A percentile compares a stretch with the other conserved stretches of the same genome.
phyloP scores from a whole-genome alignment of 768 basidiomycete species.

The Hortiboletus flavorubellus region DNA sequence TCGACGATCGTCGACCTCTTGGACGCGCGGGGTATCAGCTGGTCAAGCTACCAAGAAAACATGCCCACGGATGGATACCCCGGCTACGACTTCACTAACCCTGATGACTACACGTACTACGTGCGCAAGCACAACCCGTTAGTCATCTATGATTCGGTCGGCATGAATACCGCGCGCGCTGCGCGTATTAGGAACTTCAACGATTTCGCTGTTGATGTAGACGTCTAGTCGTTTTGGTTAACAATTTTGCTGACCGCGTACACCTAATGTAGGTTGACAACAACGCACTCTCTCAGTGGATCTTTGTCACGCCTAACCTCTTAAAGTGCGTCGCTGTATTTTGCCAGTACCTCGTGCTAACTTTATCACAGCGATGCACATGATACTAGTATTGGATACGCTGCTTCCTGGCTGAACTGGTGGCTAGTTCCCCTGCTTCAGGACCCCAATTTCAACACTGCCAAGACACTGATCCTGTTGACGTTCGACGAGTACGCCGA shows the following conservation, averaged over 20 bases:
- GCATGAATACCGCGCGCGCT: constrained; percentile 39
- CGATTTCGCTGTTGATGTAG: constrained; percentile 53
- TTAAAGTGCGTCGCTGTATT: constrained; percentile 19
- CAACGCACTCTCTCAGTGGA: constrained; percentile 53
- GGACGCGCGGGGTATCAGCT: constrained; percentile 53
- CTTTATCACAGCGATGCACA: constrained; percentile 49
- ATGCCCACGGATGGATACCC: constrained; percentile 49
- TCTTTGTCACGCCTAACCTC: constrained; percentile 62
- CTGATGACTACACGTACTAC: constrained; percentile 45
- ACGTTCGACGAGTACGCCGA: constrained; percentile 60
- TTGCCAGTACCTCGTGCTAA: background rate
- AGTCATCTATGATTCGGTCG: constrained; percentile 50
- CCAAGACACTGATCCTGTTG: constrained; percentile 53
- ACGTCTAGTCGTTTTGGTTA: background rate
- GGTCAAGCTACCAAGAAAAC: constrained; percentile 61
- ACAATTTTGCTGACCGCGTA: background rate
- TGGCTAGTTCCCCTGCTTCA: constrained; percentile 52
- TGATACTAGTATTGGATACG: constrained; percentile 53
- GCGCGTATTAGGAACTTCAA: constrained; percentile 56
- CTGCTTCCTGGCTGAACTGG: constrained; percentile 42
- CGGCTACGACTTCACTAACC: constrained; percentile 35
- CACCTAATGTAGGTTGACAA: constrained; percentile 26
- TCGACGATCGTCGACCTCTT: constrained; percentile 60
- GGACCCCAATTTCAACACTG: constrained; percentile 50
- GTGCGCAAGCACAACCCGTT: constrained; percentile 56